Evolutionary conservation across 2,329 filamentous ascomycete genomes (phyloP).

Genomic region (Fonsecaea pedrosoi): DNA sequence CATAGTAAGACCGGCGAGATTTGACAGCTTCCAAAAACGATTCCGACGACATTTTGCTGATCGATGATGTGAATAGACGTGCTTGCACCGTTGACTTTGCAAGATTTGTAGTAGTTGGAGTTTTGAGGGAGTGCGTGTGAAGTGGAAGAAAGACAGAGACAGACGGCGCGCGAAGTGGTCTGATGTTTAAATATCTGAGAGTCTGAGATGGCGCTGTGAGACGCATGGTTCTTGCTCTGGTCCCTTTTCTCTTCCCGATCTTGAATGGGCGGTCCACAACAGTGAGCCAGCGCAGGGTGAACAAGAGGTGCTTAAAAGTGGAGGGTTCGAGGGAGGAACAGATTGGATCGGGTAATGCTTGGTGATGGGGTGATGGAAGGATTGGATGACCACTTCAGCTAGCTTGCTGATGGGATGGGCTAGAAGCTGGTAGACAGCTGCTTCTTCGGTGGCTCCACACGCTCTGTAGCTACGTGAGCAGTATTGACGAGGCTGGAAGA

Average conservation of each 20-base stretch:
- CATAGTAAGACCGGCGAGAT: conserved; percentile 36
- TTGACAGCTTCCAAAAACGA: conserved; percentile 29
- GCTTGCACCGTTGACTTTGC: not conserved
- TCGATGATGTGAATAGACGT: conserved; percentile 12
- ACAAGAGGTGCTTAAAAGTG: conserved; percentile 8
- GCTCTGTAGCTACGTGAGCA: not conserved
- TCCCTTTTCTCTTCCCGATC: conserved; percentile 1
- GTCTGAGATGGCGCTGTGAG: conserved; percentile 10
- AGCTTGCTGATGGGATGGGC: not conserved
- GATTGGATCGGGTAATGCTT: conserved; percentile 9
- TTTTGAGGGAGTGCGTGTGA: not conserved
- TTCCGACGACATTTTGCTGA: conserved; percentile 24
- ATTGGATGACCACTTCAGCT: not conserved
- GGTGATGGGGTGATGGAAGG: not conserved
- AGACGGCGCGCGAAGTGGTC: not conserved
- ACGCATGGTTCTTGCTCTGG: conserved; percentile 7
- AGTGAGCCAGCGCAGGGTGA: not conserved
- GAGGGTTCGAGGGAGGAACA: not conserved
- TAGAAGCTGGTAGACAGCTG: not conserved
- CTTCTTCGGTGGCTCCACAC: not conserved
- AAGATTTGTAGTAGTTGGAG: not conserved
- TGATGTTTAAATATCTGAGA: conserved; percentile 15
- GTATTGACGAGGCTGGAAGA: conserved; percentile 10
- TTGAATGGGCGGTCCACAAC: not conserved
- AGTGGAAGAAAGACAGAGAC: not conserved